Evolutionary conservation across 352 stramenopile genomes (phyloP), one percentile per base, ranked within the genome.

Genomic region (Phytophthora ramorum): DNA sequence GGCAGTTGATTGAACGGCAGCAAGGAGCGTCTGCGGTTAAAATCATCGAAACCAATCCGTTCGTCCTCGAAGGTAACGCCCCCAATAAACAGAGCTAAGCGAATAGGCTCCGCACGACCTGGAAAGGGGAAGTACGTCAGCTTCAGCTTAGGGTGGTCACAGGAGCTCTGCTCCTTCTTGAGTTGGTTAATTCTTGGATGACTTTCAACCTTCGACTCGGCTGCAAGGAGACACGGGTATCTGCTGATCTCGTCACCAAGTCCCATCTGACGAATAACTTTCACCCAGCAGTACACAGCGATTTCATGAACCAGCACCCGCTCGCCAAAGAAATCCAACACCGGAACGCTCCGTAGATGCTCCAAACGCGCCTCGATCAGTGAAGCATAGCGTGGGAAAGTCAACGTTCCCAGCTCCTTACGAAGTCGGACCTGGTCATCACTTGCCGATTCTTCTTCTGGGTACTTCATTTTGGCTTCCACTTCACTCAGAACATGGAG

Each of bases 61-160:
- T 87, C 76, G 66, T 90, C 77, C 34, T 88, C 77, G 43, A 90
- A 90, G 9, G 52, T 28, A 37, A 90, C 57, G 17, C 66, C 66
- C 17, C 51, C 68, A n/a, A 87, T 68, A 14, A 73, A 75, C 20
- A 90, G 48, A 41, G 79, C 75, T 24, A 89, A 54, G 0, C 81
- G 77, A 43, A 83, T 86, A 4, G 75, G 52, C 67, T 90, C 81
- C 37, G 77, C 81, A 24, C 81, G 77, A 0, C 77, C 81, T 34
- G 70, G 54, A 37, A 78, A 67, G 41, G 83, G 75, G 20, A 90
- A 83, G 57, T 89, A 90, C 32, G 73, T 82, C 20, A 90, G 30
- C 54, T 85, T 89, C 34, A 90, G 59, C 62, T 78, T 76, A 19
- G 61, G 58, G 8, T 58, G 26, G 6, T 20, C 52, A 46, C 17